Evolutionary conservation across 306 rosid genomes (phyloP).

Genomic region (Abrus precatorius): DNA sequence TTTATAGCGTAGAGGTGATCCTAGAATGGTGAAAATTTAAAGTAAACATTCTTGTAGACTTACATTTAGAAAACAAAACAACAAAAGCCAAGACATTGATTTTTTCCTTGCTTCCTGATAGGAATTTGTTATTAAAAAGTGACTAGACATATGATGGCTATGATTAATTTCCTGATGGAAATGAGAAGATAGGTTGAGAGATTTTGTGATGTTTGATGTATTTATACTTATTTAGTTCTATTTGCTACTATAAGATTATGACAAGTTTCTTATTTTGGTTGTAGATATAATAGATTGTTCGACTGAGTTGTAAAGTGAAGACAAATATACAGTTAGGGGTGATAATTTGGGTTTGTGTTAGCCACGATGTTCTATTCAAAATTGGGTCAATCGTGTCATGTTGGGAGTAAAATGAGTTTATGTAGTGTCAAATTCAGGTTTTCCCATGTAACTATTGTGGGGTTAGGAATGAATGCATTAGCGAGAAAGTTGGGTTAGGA

Average conservation of each 20-base stretch:
- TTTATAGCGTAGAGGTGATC: neutral
- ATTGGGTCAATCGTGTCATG: neutral
- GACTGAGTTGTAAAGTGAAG: slow-evolving; percentile 8
- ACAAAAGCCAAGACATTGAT: slow-evolving; percentile 4
- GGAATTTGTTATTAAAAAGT: neutral
- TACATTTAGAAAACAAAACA: neutral
- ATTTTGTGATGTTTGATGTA: slow-evolving; percentile 34
- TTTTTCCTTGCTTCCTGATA: neutral
- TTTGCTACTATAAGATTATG: slow-evolving; percentile 8
- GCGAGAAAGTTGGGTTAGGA: neutral
- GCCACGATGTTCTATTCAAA: neutral
- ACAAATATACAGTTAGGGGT: neutral
- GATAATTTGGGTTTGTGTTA: neutral
- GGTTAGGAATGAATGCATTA: slow-evolving; percentile 1
- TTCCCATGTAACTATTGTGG: neutral
- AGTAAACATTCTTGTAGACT: neutral
- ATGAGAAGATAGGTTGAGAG: slow-evolving; percentile 2
- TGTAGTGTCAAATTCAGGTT: neutral
- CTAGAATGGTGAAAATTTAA: slow-evolving; percentile 4
- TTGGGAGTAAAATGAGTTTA: neutral
- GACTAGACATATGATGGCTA: slow-evolving; percentile 5
- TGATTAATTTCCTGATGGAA: neutral
- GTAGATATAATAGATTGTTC: slow-evolving; percentile 22
- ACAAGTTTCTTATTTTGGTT: slow-evolving; percentile 25
- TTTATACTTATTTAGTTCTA: neutral